Base-by-base conservation (phyloP, 2,329 filamentous ascomycete species). In the Xylariaceae sp. region DNA sequence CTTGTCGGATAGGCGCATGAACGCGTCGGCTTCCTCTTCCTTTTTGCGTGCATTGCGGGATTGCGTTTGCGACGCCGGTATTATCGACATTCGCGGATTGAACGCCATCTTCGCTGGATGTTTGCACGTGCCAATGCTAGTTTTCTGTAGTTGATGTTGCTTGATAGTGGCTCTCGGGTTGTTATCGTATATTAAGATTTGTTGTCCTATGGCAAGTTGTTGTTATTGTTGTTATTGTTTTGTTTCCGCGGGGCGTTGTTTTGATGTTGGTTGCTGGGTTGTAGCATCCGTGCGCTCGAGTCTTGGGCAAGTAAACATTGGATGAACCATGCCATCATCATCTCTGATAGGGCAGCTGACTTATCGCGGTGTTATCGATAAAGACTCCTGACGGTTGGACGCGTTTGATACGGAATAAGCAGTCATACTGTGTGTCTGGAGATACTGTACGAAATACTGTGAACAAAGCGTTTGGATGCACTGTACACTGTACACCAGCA, bases 31-130 rank as follows among this genome's bases (percentile, higher is more conserved):
- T 58, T 84, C 71, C 34, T 85, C 82, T 64, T 84, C 82, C 70
- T 83, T 84, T 70, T 82, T 83, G 68, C 82, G 80, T 59, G 77
- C 10, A 8, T 10, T 74, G 57, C 81, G 81, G 64, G 77, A 77
- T 58, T 80, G 77, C 60, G 81, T 77, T 70, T 81, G 79, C 70
- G 75, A 72, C 53, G 76, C 71, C 44, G 82, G 82, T 58, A 85
- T 77, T 68, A 86, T 85, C 70, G 82, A 85, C 81, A 83, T 83
- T 66, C 83, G 75, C 60, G 78, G 76, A 59, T 85, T 85, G 75
- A 80, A 85, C 53, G 83, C 74, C 83, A 86, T 86, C 7, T 7
- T 61, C 39, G 44, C 1, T 18, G 2, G 18, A 44, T 9, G 45
- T 47, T 30, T 34, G 1, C 1, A n/a, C 4, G 11, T 41, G 10